Evolutionary conservation across 495 filamentous ascomycete species (phyloP).

Genomic region (Lophiotrema nucula): DNA sequence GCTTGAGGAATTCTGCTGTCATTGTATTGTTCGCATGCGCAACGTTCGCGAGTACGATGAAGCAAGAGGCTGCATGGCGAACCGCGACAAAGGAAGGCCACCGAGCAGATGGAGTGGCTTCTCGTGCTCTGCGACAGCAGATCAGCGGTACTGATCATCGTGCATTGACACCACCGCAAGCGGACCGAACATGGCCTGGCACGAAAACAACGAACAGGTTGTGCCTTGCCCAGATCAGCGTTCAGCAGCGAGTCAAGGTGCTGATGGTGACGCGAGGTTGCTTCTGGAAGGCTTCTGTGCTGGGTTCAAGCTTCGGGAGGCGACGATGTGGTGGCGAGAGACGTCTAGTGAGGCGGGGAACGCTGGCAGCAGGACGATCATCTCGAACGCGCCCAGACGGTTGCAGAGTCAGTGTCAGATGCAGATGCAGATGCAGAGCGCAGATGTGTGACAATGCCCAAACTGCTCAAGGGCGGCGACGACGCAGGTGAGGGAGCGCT

Average conservation of each 20-base stretch:
- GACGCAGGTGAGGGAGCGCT: not conserved
- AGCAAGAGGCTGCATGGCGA: not conserved
- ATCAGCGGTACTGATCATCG: conserved; percentile 3
- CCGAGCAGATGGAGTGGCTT: not conserved
- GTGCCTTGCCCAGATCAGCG: not conserved
- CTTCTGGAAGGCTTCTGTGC: conserved; percentile 16
- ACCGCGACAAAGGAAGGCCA: not conserved
- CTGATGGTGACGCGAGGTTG: too few relatives aligned
- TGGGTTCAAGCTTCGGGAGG: not conserved
- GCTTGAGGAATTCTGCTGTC: not conserved
- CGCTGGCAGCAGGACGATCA: not conserved
- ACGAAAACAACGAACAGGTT: not conserved
- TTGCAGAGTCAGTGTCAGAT: too few relatives aligned
- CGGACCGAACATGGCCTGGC: not conserved
- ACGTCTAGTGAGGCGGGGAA: too few relatives aligned
- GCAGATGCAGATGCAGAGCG: not conserved
- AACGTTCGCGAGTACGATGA: too few relatives aligned
- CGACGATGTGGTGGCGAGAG: conserved; percentile 9
- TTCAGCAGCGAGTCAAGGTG: too few relatives aligned
- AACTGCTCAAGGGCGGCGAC: not conserved
- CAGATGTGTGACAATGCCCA: not conserved
- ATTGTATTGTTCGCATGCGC: too few relatives aligned
- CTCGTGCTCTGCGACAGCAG: not conserved
- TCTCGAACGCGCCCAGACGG: not conserved
- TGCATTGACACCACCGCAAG: conserved; percentile 10